phyloP scores from a whole-genome alignment of 2,329 filamentous ascomycete species.

The Elsinoe arachidis region DNA sequence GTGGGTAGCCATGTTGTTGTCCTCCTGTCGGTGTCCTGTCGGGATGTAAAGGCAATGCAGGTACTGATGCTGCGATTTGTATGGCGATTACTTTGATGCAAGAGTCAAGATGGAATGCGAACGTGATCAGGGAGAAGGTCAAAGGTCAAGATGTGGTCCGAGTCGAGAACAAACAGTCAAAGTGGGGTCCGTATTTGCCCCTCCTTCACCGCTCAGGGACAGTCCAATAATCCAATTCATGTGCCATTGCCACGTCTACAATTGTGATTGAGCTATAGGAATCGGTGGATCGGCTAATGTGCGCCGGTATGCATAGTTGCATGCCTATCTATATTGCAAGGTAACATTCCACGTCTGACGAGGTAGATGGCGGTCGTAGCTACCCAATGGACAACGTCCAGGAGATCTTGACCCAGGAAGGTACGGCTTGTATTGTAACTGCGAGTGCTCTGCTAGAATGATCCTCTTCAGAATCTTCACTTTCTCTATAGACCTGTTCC shows the following conservation, averaged over 20 bases:
- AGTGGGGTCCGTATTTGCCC: conserved; percentile 9
- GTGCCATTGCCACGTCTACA: neutral
- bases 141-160: neutral
- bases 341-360: too few species aligned
- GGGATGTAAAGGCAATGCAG: neutral
- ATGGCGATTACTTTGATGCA: neutral
- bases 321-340: too few species aligned
- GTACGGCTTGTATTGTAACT: too few species aligned
- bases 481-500: neutral
- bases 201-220: conserved; percentile 10
- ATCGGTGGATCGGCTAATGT: too few species aligned
- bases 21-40: neutral
- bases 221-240: neutral
- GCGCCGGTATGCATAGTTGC: too few species aligned
- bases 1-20: conserved; percentile 27
- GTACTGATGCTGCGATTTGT: neutral
- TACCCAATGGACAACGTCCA: too few species aligned
- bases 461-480: neutral
- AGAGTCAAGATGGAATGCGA: conserved; percentile 3
- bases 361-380: too few species aligned
- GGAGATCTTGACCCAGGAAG: too few species aligned
- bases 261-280: neutral
- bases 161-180: conserved; percentile 4
- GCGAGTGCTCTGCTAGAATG: too few species aligned
- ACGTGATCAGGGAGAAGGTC: neutral